Conservation (phyloP, 441 rosid species). For the Jatropha multifida region DNA sequence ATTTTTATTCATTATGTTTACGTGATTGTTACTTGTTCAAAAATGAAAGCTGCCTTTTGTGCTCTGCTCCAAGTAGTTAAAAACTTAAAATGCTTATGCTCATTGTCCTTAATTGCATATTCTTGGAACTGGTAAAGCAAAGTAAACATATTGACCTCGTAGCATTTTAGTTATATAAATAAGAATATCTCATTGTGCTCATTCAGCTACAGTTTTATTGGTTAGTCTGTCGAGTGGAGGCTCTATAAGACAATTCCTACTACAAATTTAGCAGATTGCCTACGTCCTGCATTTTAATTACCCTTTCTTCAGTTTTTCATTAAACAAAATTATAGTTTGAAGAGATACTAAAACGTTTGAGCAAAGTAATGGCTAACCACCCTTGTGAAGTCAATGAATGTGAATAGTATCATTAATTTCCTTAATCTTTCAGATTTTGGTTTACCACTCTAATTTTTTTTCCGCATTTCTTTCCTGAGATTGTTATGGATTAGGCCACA, state of each 20-base stretch:
- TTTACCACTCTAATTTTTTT: background rate
- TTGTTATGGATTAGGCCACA: background rate
- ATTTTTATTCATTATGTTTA: too few species aligned
- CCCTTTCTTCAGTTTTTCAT: background rate
- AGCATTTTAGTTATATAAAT: background rate
- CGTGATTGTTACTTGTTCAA: background rate
- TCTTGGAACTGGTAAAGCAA: background rate
- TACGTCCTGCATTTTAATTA: background rate
- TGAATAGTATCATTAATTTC: background rate
- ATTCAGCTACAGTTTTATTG: background rate
- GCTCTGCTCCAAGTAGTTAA: background rate
- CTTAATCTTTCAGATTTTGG: background rate
- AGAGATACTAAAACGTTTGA: background rate
- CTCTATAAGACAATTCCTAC: background rate
- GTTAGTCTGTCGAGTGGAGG: background rate
- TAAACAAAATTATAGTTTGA: background rate
- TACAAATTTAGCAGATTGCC: too few species aligned
- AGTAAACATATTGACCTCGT: background rate
- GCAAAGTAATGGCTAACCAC: background rate
- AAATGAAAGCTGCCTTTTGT: background rate
- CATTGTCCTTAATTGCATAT: background rate
- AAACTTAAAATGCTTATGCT: conserved; percentile 1
- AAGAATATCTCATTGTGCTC: too few species aligned
- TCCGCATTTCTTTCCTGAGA: background rate
- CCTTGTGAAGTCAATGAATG: background rate